phyloP scores from a whole-genome alignment of 345 rosid genomes.

The Sonneratia alba region DNA sequence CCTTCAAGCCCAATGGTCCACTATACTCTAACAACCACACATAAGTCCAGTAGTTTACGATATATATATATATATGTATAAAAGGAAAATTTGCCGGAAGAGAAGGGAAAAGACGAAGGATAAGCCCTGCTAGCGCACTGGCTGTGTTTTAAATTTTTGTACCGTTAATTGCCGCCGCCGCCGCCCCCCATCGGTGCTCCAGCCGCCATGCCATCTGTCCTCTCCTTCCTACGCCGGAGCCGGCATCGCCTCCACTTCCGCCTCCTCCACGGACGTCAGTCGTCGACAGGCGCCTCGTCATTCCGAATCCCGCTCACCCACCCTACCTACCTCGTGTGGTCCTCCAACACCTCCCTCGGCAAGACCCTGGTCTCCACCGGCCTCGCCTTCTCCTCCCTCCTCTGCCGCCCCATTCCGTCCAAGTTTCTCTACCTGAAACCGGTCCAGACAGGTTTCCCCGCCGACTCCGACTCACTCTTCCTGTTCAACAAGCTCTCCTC shows the following conservation, averaged over 20 bases:
- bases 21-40: too few relatives aligned
- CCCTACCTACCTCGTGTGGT: constrained; percentile 69
- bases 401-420: constrained; percentile 16
- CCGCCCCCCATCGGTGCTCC: not conserved
- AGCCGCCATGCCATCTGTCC: not conserved
- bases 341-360: constrained; percentile 85
- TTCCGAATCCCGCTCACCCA: constrained; percentile 45
- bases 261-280: constrained; percentile 18
- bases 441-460: constrained; percentile 83
- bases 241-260: constrained; percentile 12
- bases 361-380: constrained; percentile 95
- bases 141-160: constrained; percentile 5
- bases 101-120: not conserved
- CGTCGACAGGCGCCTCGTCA: constrained; percentile 9
- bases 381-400: constrained; percentile 76
- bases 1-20: too few relatives aligned
- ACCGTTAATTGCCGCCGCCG: constrained; percentile 3
- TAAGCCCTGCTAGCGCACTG: not conserved
- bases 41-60: too few relatives aligned
- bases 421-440: constrained; percentile 78
- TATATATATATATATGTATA: too few relatives aligned
- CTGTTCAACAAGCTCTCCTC: constrained; percentile 59
- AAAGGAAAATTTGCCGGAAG: not conserved
- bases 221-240: constrained; percentile 11
- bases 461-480: constrained; percentile 80